These are phyloP conservation scores for Bauhinia variegata DNA, from an alignment of 306 rosid genomes.

Conservation along the genomic window DNA sequence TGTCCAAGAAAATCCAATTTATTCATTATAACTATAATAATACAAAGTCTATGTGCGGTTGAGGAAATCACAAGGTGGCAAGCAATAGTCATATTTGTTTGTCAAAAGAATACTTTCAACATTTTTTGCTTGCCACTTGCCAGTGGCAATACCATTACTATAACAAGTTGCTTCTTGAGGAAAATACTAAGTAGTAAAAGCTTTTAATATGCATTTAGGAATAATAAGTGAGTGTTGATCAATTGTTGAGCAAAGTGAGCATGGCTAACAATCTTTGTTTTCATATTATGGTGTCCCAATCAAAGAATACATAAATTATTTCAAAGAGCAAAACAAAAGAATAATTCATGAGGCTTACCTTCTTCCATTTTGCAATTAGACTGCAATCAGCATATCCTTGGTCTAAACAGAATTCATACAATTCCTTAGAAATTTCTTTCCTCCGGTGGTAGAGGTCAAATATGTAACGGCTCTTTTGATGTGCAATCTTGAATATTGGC, in stretches of 20 bases:
- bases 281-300: background rate
- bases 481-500: slow-evolving; percentile 80
- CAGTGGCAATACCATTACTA: background rate
- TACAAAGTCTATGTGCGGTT: too few species aligned
- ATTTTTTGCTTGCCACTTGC: background rate
- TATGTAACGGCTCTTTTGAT: too few species aligned
- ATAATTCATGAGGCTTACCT: slow-evolving; percentile 40
- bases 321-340: background rate
- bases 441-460: too few species aligned
- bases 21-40: background rate
- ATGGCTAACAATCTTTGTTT: background rate
- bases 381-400: slow-evolving; percentile 78
- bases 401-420: slow-evolving; percentile 70
- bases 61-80: too few species aligned
- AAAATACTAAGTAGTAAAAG: too few species aligned
- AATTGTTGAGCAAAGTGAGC: too few species aligned
- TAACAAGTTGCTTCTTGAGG: background rate
- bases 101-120: slow-evolving; percentile 1
- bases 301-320: background rate
- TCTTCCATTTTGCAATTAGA: slow-evolving; percentile 78
- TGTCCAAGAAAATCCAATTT: background rate
- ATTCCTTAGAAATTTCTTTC: slow-evolving; percentile 73
- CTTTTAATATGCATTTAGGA: background rate
- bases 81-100: background rate
- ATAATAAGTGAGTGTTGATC: background rate